These are phyloP conservation scores for Aureobasidium sp. DNA, from an alignment of 2,329 filamentous ascomycete species.

Conservation along the genomic window DNA sequence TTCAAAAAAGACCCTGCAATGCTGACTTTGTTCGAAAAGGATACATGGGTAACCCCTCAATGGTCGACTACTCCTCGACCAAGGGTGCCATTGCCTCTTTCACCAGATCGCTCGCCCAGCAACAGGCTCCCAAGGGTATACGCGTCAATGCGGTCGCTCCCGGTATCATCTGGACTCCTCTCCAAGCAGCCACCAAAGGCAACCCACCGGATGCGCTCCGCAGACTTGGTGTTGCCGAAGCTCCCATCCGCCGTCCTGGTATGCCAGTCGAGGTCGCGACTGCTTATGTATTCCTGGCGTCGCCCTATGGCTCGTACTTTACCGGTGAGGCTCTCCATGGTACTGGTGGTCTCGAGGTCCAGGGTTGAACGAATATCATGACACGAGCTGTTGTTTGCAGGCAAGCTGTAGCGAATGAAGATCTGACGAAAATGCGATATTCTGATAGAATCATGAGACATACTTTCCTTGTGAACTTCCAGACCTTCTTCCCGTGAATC, in stretches of 20 bases:
- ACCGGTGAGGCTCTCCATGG: slow-evolving; percentile 24
- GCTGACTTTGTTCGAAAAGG: slow-evolving; percentile 30
- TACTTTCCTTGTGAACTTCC: too few relatives aligned
- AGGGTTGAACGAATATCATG: slow-evolving; percentile 16
- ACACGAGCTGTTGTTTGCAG: not conserved
- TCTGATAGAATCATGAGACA: not conserved
- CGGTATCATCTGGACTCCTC: slow-evolving; percentile 34
- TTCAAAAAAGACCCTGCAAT: not conserved
- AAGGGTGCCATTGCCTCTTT: slow-evolving; percentile 54
- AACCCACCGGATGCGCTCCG: slow-evolving; percentile 24
- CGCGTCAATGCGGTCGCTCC: slow-evolving; percentile 40
- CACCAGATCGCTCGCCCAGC: slow-evolving; percentile 46
- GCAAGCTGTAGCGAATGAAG: not conserved
- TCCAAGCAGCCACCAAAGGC: slow-evolving; percentile 37
- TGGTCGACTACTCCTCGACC: slow-evolving; percentile 49
- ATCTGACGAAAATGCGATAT: not conserved
- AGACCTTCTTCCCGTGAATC: not conserved
- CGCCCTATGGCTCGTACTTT: slow-evolving; percentile 24
- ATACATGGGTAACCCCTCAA: slow-evolving; percentile 42
- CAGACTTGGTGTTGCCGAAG: slow-evolving; percentile 22
- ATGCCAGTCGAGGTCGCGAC: slow-evolving; percentile 27
- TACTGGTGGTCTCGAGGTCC: slow-evolving; percentile 25
- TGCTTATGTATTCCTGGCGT: slow-evolving; percentile 25
- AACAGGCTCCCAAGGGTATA: slow-evolving; percentile 50
- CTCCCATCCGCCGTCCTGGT: slow-evolving; percentile 25